Percentiles rank a stretch among this genome's conserved stretches.
These are phyloP conservation scores for Ophiosphaerella herpotricha DNA, from an alignment of 2,329 filamentous ascomycete species.

Conservation along the genomic window DNA sequence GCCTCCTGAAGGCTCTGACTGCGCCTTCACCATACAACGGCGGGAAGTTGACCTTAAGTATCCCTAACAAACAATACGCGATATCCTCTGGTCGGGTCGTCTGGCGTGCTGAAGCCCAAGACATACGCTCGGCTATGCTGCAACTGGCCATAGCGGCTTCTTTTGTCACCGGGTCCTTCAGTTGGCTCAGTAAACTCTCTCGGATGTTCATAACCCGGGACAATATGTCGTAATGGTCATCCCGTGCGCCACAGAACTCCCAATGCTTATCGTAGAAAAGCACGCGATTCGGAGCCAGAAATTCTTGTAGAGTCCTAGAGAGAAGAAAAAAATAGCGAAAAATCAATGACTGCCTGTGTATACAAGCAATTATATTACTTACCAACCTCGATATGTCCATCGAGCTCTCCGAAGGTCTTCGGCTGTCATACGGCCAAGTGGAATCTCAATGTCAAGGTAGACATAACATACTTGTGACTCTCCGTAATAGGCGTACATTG, in stretches of 20 bases:
- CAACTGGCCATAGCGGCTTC: neutral
- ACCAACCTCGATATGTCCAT: no score
- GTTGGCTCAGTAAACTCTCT: constrained; percentile 5
- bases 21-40: constrained; percentile 24
- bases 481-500: constrained; percentile 24
- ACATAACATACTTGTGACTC: constrained; percentile 16
- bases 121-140: constrained; percentile 23
- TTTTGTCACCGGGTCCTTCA: neutral
- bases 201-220: constrained; percentile 5
- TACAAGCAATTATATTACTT: constrained; percentile 12
- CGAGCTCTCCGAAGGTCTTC: no score
- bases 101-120: constrained; percentile 21
- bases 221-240: neutral
- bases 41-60: constrained; percentile 26
- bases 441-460: constrained; percentile 13
- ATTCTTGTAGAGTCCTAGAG: constrained; percentile 25
- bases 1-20: constrained; percentile 14
- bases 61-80: constrained; percentile 25
- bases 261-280: constrained; percentile 15
- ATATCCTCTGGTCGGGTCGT: constrained; percentile 26
- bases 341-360: neutral
- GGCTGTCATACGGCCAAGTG: neutral
- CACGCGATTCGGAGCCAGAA: constrained; percentile 19
- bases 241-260: constrained; percentile 9
- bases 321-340: no score